Conservation (phyloP, 2,329 filamentous ascomycete species). For the Fusarium sp. region DNA sequence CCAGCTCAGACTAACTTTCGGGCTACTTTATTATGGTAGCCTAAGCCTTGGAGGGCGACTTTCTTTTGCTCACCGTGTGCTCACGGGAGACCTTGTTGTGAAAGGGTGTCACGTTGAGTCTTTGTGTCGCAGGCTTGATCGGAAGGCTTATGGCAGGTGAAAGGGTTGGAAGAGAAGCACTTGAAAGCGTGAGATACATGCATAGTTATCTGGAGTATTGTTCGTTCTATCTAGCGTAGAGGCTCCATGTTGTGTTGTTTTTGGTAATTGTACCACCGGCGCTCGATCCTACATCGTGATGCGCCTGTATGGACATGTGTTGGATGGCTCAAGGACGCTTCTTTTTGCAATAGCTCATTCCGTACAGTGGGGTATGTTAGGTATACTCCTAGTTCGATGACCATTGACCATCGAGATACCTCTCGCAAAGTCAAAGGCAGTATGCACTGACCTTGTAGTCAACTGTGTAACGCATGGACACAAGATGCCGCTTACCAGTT, state of each 20-base stretch:
- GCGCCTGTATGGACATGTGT: not conserved
- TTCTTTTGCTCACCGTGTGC: too few species aligned
- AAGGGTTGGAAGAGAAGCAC: not conserved
- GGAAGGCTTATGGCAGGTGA: not conserved
- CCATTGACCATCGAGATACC: not conserved
- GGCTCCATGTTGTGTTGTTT: too few species aligned
- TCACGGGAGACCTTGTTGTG: not conserved
- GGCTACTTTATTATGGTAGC: not conserved
- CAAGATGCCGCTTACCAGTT: not conserved
- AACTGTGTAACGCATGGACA: not conserved
- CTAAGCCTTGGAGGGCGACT: too few species aligned
- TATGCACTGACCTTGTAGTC: not conserved
- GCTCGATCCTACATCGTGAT: too few species aligned
- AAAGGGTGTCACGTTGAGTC: not conserved
- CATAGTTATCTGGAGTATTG: fast-evolving
- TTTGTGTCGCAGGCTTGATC: fast-evolving
- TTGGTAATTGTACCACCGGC: too few species aligned
- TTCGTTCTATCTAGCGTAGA: not conserved
- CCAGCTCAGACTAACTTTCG: fast-evolving
- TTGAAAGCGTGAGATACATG: fast-evolving
- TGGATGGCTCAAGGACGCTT: not conserved
- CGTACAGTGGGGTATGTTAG: fast-evolving
- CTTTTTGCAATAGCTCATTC: not conserved
- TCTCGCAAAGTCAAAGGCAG: not conserved
- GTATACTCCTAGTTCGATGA: not conserved